These are phyloP conservation scores for Leishmania aethiopica DNA, from an alignment of 208 protist species.

Conservation along the genomic window DNA sequence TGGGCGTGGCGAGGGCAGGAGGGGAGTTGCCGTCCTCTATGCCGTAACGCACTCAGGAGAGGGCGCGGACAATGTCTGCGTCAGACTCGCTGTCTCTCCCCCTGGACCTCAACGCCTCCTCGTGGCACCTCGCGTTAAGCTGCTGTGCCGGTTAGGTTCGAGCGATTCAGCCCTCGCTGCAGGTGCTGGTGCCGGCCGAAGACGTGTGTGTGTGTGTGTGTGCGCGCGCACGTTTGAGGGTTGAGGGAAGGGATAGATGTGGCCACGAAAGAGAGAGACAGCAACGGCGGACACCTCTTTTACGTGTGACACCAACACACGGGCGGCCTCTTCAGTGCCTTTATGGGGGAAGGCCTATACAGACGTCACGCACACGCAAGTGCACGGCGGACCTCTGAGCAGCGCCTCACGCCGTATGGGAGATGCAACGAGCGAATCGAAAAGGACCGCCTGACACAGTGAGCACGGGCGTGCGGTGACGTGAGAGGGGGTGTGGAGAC, in stretches of 20 bases:
- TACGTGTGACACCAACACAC: not conserved
- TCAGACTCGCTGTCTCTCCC: not conserved
- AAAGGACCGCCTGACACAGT: not conserved
- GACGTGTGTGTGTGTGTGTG: not conserved
- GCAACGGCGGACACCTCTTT: not conserved
- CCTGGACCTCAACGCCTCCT: not conserved
- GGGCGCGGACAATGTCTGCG: not conserved
- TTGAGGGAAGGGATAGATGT: not conserved
- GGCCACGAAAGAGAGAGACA: not conserved
- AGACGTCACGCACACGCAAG: not conserved
- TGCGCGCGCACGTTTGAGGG: not conserved
- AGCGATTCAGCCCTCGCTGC: not conserved
- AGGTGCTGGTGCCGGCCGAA: not conserved
- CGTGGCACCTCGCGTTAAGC: not conserved
- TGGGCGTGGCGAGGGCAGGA: not conserved
- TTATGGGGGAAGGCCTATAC: not conserved
- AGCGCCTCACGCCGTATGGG: not conserved
- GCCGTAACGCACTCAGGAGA: not conserved
- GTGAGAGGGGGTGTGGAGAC: not conserved
- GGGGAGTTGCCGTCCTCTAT: not conserved
- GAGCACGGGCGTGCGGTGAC: not conserved
- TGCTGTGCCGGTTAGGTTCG: not conserved
- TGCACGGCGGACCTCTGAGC: not conserved
- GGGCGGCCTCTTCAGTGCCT: not conserved
- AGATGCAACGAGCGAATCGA: not conserved